These are phyloP conservation scores for Cytospora paraplurivora DNA, from an alignment of 2,329 filamentous ascomycete species.

Conservation along the genomic window DNA sequence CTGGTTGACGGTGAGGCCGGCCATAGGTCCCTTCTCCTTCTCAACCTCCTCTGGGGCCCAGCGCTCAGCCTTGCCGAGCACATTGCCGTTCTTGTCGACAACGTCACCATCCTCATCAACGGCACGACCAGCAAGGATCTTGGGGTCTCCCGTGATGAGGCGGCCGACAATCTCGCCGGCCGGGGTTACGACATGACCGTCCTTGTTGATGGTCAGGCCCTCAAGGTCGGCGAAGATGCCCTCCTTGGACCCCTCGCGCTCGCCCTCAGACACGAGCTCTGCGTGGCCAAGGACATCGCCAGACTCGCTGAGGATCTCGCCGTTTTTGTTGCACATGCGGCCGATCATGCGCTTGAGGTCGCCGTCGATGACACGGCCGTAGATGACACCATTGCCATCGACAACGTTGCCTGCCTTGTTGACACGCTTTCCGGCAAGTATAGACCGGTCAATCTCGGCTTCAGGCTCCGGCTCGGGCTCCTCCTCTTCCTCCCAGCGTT, in stretches of 20 bases:
- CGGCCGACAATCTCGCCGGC: conserved; percentile 73
- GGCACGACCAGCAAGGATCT: conserved; percentile 69
- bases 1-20: conserved; percentile 58
- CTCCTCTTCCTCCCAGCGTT: conserved; percentile 63
- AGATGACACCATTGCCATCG: conserved; percentile 56
- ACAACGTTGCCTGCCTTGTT: conserved; percentile 70
- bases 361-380: conserved; percentile 68
- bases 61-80: conserved; percentile 59
- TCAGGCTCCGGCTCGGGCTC: conserved; percentile 50
- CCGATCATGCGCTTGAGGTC: conserved; percentile 64
- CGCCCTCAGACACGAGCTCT: conserved; percentile 68
- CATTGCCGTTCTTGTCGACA: conserved; percentile 71
- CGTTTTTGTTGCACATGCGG: conserved; percentile 71
- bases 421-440: conserved; percentile 68
- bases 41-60: conserved; percentile 55
- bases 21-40: conserved; percentile 54
- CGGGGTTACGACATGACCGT: conserved; percentile 67
- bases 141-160: conserved; percentile 69
- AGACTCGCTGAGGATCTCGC: conserved; percentile 72
- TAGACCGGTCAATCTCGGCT: conserved; percentile 57
- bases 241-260: conserved; percentile 64
- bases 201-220: conserved; percentile 67
- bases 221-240: conserved; percentile 69
- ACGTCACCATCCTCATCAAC: conserved; percentile 86
- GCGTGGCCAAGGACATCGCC: conserved; percentile 69